These are phyloP conservation scores for Amylostereum areolatum DNA, from an alignment of 1,284 basidiomycete species.

Conservation along the genomic window DNA sequence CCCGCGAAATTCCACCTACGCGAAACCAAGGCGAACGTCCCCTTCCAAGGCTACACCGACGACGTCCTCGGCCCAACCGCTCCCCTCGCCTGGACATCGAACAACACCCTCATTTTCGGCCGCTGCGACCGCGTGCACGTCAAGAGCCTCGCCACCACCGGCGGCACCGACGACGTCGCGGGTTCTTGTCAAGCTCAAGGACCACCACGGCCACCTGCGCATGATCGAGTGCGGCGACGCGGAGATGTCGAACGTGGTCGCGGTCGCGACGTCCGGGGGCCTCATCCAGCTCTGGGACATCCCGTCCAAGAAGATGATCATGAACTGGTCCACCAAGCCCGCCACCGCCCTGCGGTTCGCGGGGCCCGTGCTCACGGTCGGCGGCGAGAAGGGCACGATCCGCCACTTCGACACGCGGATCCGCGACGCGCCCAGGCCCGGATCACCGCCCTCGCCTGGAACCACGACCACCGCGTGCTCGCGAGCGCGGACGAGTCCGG, in stretches of 20 bases:
- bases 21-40: constrained; percentile 27
- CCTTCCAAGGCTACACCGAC: constrained; percentile 27
- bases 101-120: constrained; percentile 41
- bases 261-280: constrained; percentile 42
- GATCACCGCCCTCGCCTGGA: constrained; percentile 45
- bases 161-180: constrained; percentile 34
- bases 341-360: constrained; percentile 45
- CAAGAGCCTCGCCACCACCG: constrained; percentile 45
- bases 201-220: constrained; percentile 37
- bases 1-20: constrained; percentile 12
- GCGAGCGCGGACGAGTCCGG: constrained; percentile 51
- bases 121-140: constrained; percentile 47
- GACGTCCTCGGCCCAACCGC: constrained; percentile 10
- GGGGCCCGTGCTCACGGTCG: constrained; percentile 40
- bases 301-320: constrained; percentile 36
- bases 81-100: constrained; percentile 37
- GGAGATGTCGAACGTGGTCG: constrained; percentile 34
- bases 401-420: constrained; percentile 50
- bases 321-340: constrained; percentile 38
- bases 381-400: constrained; percentile 42
- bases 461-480: constrained; percentile 38
- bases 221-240: constrained; percentile 35
- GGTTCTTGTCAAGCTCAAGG: constrained; percentile 43
- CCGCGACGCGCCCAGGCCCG: no score
- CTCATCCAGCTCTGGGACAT: constrained; percentile 48